Percentiles rank a stretch among this genome's conserved stretches.
phyloP scores from a whole-genome alignment of 192 early-diverging fungal genomes.

The Coemansia sp. region DNA sequence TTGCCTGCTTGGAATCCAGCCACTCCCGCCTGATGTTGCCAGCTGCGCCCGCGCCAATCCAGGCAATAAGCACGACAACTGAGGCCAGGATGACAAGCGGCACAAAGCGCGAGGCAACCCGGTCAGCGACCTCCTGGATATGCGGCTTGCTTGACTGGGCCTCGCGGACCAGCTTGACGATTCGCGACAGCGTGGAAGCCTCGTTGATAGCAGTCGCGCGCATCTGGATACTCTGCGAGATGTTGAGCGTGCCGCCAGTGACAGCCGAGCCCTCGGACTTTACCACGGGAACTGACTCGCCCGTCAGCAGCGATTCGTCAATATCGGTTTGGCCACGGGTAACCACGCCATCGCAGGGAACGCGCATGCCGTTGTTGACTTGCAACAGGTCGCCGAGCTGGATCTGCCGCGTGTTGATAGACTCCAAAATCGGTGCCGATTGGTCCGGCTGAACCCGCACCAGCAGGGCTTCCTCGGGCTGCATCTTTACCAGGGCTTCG shows the following conservation, averaged over 20 bases:
- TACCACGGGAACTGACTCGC: slow-evolving; percentile 81
- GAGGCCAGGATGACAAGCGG: slow-evolving; percentile 78
- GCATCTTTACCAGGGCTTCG: slow-evolving; percentile 68
- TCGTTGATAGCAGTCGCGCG: slow-evolving; percentile 80
- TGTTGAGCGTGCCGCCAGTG: slow-evolving; percentile 93
- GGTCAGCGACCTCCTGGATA: slow-evolving; percentile 88
- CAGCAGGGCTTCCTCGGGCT: slow-evolving; percentile 49
- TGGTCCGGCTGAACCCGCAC: not conserved
- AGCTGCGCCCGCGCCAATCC: slow-evolving; percentile 58
- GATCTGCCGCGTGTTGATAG: slow-evolving; percentile 35
- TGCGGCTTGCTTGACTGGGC: slow-evolving; percentile 92
- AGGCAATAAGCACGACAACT: slow-evolving; percentile 71
- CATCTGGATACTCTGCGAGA: slow-evolving; percentile 74
- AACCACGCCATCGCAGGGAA: slow-evolving; percentile 56
- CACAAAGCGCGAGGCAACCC: slow-evolving; percentile 88
- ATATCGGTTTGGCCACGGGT: slow-evolving; percentile 51
- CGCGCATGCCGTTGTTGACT: slow-evolving; percentile 65
- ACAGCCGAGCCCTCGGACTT: slow-evolving; percentile 68
- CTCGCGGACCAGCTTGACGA: slow-evolving; percentile 88
- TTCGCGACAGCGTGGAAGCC: slow-evolving; percentile 85
- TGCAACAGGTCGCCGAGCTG: slow-evolving; percentile 51
- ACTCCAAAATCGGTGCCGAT: slow-evolving; percentile 8
- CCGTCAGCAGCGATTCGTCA: slow-evolving; percentile 94
- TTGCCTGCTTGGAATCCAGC: slow-evolving; percentile 30
- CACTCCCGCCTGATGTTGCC: slow-evolving; percentile 28